These are phyloP conservation scores for Emericellopsis cladophorae DNA, from an alignment of 2,329 filamentous ascomycete genomes.

Conservation along the genomic window DNA sequence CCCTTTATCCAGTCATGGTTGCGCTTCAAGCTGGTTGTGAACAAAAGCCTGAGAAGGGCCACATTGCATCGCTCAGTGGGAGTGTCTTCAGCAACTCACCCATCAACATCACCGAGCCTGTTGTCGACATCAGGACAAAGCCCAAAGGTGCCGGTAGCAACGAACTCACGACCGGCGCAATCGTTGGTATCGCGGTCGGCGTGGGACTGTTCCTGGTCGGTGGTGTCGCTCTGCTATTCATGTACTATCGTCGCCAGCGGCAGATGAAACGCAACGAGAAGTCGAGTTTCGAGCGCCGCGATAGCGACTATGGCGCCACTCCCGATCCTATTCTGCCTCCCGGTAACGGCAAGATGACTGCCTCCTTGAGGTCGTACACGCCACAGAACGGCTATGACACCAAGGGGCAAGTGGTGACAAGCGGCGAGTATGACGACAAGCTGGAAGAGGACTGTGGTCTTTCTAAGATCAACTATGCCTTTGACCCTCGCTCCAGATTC, in stretches of 20 bases:
- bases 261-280: slow-evolving; percentile 15
- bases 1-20: slow-evolving; percentile 24
- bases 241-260: slow-evolving; percentile 34
- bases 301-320: slow-evolving; percentile 6
- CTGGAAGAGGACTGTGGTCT: slow-evolving; percentile 21
- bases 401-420: slow-evolving; percentile 14
- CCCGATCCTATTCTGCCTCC: slow-evolving; percentile 9
- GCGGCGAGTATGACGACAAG: slow-evolving; percentile 26
- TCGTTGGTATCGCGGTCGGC: slow-evolving; percentile 39
- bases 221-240: slow-evolving; percentile 28
- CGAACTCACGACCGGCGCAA: slow-evolving; percentile 31
- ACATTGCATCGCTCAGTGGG: slow-evolving; percentile 24
- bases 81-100: slow-evolving; percentile 23
- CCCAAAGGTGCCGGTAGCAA: slow-evolving; percentile 12
- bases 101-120: slow-evolving; percentile 26
- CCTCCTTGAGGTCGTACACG: slow-evolving; percentile 9
- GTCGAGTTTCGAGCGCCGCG: neutral
- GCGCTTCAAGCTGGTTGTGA: slow-evolving; percentile 34
- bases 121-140: slow-evolving; percentile 10
- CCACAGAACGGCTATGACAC: slow-evolving; percentile 5
- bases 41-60: slow-evolving; percentile 26
- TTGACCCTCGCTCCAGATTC: slow-evolving; percentile 10
- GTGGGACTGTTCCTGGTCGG: slow-evolving; percentile 28
- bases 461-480: slow-evolving; percentile 13
- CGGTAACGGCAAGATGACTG: slow-evolving; percentile 13